These are phyloP conservation scores for Intubia oerlemansii DNA, from an alignment of 2,329 filamentous ascomycete genomes.

Conservation along the genomic window DNA sequence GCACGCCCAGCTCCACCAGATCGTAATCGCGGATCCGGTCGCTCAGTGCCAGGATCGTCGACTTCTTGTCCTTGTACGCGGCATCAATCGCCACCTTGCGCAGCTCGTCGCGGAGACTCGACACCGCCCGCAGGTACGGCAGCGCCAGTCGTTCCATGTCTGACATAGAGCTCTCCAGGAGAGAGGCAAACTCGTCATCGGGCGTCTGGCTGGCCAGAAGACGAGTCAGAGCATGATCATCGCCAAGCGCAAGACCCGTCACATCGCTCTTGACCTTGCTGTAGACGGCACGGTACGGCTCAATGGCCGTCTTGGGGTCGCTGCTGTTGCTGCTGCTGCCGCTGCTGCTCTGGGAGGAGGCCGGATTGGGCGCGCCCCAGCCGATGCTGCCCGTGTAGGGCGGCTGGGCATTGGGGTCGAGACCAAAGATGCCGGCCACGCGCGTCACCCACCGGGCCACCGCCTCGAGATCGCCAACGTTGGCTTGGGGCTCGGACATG, in stretches of 20 bases:
- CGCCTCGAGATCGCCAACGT: conserved; percentile 7
- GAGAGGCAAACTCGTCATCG: conserved; percentile 4
- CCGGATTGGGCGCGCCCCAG: conserved; percentile 44
- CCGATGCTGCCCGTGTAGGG: conserved; percentile 20
- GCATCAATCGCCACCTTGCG: conserved; percentile 11
- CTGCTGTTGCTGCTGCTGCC: background rate
- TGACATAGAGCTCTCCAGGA: no score
- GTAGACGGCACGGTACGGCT: conserved; percentile 6
- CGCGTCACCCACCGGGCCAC: conserved; percentile 41
- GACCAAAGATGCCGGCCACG: conserved; percentile 44
- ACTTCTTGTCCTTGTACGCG: conserved; percentile 7
- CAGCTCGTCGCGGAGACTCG: conserved; percentile 17
- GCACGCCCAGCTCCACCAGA: conserved; percentile 44
- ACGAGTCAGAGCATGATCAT: background rate
- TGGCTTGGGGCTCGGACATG: conserved; percentile 8
- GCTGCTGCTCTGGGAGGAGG: conserved; percentile 11
- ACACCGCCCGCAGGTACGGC: conserved; percentile 35
- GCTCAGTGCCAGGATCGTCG: conserved; percentile 30
- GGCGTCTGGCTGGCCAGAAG: background rate
- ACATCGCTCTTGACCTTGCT: conserved; percentile 6
- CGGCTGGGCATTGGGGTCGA: conserved; percentile 23
- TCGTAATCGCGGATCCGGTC: conserved; percentile 42
- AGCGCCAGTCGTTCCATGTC: conserved; percentile 22
- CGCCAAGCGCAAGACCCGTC: conserved; percentile 3
- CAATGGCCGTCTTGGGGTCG: conserved; percentile 6